Base-by-base conservation (phyloP, 805 yeast species). In the Candida ficus region DNA sequence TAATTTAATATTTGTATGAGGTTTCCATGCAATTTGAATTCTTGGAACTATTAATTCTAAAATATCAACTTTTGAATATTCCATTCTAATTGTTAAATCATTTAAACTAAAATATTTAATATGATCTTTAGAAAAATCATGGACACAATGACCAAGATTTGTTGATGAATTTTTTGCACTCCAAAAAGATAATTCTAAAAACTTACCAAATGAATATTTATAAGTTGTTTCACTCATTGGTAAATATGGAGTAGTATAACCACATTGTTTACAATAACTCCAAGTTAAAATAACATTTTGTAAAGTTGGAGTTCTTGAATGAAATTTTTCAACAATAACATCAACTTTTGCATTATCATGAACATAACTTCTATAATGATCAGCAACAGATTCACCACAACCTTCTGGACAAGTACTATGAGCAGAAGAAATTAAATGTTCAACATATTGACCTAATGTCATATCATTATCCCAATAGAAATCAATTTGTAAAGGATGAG, bases 141-240 rank as follows among this genome's bases (percentile, higher is more conserved):
- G 97, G 0, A 70, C 62, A 60, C 99, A 93, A 17, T 73, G 69
- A 1, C 82, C 83, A 39, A 73, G 62, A 3, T 80, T 83, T 6
- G 78, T 67, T 42, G 78, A 66, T 12, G 75, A 67, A 29, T 78
- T 64, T 16, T 66, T 68, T 27, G 68, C 62, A 41, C 83, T 76
- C 85, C 95, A 88, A 57, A 90, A 90, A 23, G 83, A 68, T 18
- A 90, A 66, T 63, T 93, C 98, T 19, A 93, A 66, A 57, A 85
- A 93, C 56, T 95, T 95, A 0, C 98, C 99, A 61, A 93, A 82
- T 0, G 98, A 91, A 48, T 80, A 81, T 54, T 82, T 88, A 82
- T 95, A 90, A 0, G 97, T 80, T 29, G 80, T 80, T 36, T 88
- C 91, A 52, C 85, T 83, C 82, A 95, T 78, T 16, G 86, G 85